Percentiles rank a stretch among this genome's conserved stretches.
phyloP scores from a whole-genome alignment of 2,329 filamentous ascomycete species.

The Colletotrichum tofieldiae region DNA sequence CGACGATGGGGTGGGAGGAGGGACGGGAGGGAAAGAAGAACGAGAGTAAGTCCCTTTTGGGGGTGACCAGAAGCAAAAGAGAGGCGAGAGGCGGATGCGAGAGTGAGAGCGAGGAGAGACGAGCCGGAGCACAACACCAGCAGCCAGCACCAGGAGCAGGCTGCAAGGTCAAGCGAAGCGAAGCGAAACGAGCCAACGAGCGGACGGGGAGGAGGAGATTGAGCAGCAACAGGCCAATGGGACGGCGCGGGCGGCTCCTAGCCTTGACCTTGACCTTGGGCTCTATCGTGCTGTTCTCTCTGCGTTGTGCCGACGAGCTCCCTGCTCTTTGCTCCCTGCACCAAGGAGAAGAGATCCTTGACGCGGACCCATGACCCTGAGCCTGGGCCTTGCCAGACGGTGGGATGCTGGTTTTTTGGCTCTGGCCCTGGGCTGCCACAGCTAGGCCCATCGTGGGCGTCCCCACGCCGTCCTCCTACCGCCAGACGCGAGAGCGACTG shows the following conservation, averaged over 20 bases:
- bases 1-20: slow-evolving; percentile 49
- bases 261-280: slow-evolving; percentile 29
- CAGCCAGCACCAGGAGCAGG: slow-evolving; percentile 17
- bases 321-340: slow-evolving; percentile 6
- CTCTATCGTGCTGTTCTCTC: not conserved
- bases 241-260: not conserved
- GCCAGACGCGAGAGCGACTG: slow-evolving; percentile 11
- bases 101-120: slow-evolving; percentile 18
- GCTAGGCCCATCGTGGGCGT: slow-evolving; percentile 14
- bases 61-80: slow-evolving; percentile 46
- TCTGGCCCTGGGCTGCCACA: slow-evolving; percentile 1
- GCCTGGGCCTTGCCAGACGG: slow-evolving; percentile 24
- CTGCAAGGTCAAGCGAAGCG: slow-evolving; percentile 35
- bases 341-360: slow-evolving; percentile 1
- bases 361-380: slow-evolving; percentile 26
- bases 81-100: slow-evolving; percentile 42
- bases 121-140: slow-evolving; percentile 26
- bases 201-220: slow-evolving; percentile 35
- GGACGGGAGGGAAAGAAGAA: slow-evolving; percentile 47
- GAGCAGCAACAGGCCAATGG: slow-evolving; percentile 24
- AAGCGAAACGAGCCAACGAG: slow-evolving; percentile 41
- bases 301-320: not conserved
- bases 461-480: slow-evolving; percentile 9
- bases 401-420: slow-evolving; percentile 6
- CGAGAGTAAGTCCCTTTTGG: slow-evolving; percentile 43